Conservation (phyloP, 179 eudicot species). For the Spinacia oleracea region DNA sequence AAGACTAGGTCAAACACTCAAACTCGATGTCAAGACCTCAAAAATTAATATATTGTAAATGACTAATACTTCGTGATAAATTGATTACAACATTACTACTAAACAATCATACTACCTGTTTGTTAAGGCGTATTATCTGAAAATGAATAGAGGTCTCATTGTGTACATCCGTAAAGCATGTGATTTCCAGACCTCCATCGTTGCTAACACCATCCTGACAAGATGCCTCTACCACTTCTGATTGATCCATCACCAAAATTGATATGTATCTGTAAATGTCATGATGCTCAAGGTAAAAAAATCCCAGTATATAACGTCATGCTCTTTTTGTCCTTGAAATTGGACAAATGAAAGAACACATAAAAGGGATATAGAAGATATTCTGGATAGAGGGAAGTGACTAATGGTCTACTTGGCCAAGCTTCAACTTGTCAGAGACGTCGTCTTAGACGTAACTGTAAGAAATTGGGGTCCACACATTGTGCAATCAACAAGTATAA, state of each 20-base stretch:
- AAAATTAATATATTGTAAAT: background rate
- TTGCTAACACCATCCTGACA: slow-evolving; percentile 19
- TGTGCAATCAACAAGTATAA: no score
- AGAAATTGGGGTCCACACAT: no score
- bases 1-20: background rate
- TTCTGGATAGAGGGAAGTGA: background rate
- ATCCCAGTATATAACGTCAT: background rate
- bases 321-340: background rate
- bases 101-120: slow-evolving; percentile 47
- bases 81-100: background rate
- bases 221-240: slow-evolving; percentile 20
- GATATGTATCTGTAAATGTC: slow-evolving; percentile 17
- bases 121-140: slow-evolving; percentile 72
- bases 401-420: background rate
- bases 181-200: slow-evolving; percentile 44
- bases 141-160: slow-evolving; percentile 62
- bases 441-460: background rate
- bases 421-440: background rate
- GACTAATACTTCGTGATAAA: background rate
- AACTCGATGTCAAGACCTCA: background rate
- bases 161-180: slow-evolving; percentile 48
- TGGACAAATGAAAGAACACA: background rate
- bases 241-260: slow-evolving; percentile 28
- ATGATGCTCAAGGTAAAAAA: background rate
- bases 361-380: background rate